Evolutionary conservation across 2,329 filamentous ascomycete genomes (phyloP), one percentile per base, ranked within the genome.

Genomic region (Colletotrichum liriopes): DNA sequence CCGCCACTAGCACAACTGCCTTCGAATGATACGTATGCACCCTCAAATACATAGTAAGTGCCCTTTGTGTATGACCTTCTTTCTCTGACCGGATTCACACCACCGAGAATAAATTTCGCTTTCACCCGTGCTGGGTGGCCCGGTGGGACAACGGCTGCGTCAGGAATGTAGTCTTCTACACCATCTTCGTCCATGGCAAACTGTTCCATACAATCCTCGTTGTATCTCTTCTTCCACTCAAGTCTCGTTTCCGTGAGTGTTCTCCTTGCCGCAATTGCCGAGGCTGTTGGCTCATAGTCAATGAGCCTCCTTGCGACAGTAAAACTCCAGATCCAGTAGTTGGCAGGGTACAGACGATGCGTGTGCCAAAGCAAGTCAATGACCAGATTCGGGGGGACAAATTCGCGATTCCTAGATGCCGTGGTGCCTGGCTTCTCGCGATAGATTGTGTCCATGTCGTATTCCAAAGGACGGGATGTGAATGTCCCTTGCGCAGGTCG

Each of bases 301-400:
- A 73, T 37, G 16, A 74, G 45, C 37, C 73, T 65, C 11, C 63
- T 60, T 16, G 65, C 63, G 12, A 60, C 58, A 3, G 11, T 32
- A 26, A 73, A 64, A 14, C 66, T 71, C 54, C 65, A 73, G 7
- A 55, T 12, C 73, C 73, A 74, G 54, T 74, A 74, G 35, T 18
- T 70, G 2, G 62, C 73, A 6, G 73, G 73, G 23, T 67, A 74
- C 12, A 74, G 41, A 2, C 73, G 70, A 29, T 74, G 71, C 3
- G 73, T 71, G 37, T 71, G 73, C 73, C 73, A 74, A 5, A 74
- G 66, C 1, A 74, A n/a, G 39, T 74, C 73, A 1, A 74, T 23
- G 9, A 20, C 52, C 20, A 74, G 20, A 4, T 59, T 74, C 1
- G 71, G 73, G 2, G 73, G 73, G 1, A 71, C 55, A 18, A 71